These are phyloP conservation scores for Scedosporium boydii DNA, from an alignment of 2,329 filamentous ascomycete genomes.

Conservation along the genomic window DNA sequence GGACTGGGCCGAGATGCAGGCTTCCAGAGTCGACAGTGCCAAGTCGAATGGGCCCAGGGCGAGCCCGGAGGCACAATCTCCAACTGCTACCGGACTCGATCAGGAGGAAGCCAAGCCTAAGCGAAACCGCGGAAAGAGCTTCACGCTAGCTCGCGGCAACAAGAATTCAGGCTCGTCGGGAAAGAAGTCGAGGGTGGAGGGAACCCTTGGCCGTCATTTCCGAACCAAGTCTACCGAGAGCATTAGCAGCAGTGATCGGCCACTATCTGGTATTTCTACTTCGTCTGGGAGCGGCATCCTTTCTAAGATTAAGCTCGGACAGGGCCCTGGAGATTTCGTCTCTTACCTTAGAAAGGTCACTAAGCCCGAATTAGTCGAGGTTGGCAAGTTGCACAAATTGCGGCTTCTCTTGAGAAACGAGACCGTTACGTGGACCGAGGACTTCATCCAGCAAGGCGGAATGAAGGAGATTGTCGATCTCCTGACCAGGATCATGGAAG, in stretches of 20 bases:
- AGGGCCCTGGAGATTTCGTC: constrained; percentile 76
- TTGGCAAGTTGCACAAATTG: constrained; percentile 92
- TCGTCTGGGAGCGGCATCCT: constrained; percentile 49
- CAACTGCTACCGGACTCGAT: constrained; percentile 26
- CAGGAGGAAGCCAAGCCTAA: constrained; percentile 40
- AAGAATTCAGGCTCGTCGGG: constrained; percentile 57
- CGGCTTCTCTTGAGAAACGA: constrained; percentile 85
- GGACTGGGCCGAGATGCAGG: constrained; percentile 64
- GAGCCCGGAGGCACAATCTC: constrained; percentile 15
- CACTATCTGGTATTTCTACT: constrained; percentile 21
- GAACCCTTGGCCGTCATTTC: constrained; percentile 52
- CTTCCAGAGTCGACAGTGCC: constrained; percentile 14
- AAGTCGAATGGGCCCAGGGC: not conserved
- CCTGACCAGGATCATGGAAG: constrained; percentile 82
- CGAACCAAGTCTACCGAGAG: constrained; percentile 67
- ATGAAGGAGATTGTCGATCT: constrained; percentile 86
- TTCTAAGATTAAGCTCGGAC: constrained; percentile 62
- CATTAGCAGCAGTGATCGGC: constrained; percentile 49
- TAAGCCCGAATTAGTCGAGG: constrained; percentile 75
- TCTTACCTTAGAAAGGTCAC: constrained; percentile 72
- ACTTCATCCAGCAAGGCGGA: constrained; percentile 79
- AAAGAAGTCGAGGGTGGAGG: constrained; percentile 66
- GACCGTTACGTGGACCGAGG: constrained; percentile 90
- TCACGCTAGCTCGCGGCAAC: constrained; percentile 60
- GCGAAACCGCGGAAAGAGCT: constrained; percentile 62